Evolutionary conservation across 2,329 filamentous ascomycete genomes (phyloP).

Genomic region (Microsporum canis): DNA sequence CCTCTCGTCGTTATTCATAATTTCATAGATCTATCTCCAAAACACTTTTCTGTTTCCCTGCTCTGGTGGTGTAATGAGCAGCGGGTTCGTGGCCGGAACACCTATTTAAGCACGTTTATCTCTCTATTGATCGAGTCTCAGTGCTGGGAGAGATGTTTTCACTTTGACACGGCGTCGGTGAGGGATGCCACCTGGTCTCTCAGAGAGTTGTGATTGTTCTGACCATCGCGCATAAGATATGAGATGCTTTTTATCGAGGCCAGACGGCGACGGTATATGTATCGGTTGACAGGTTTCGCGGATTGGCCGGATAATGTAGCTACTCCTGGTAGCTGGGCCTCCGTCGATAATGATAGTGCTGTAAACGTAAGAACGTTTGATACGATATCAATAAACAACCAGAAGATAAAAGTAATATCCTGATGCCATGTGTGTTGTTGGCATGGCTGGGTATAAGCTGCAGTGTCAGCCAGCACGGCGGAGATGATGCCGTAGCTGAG

Average conservation of each 20-base stretch:
- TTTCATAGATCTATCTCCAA: constrained; percentile 1
- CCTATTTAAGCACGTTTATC: neutral
- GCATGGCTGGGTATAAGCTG: neutral
- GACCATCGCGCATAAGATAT: too few relatives aligned
- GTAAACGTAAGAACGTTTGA: neutral
- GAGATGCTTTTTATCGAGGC: too few relatives aligned
- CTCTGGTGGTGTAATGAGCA: neutral
- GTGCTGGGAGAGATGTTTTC: too few relatives aligned
- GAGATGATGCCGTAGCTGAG: neutral
- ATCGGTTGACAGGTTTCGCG: neutral
- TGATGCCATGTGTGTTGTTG: neutral
- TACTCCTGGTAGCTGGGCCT: neutral
- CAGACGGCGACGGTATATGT: too few relatives aligned
- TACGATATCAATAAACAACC: neutral
- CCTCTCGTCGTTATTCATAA: neutral
- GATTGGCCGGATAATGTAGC: neutral
- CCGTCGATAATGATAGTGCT: neutral
- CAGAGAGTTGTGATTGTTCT: too few relatives aligned
- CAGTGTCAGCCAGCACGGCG: neutral
- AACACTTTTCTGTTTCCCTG: neutral
- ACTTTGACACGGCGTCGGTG: too few relatives aligned
- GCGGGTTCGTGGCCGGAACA: neutral
- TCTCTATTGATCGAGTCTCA: neutral
- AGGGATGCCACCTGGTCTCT: too few relatives aligned
- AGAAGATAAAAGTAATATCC: too few relatives aligned